These are phyloP conservation scores for Pseudocercospora fijiensis DNA, from an alignment of 2,329 filamentous ascomycete species.

Conservation along the genomic window DNA sequence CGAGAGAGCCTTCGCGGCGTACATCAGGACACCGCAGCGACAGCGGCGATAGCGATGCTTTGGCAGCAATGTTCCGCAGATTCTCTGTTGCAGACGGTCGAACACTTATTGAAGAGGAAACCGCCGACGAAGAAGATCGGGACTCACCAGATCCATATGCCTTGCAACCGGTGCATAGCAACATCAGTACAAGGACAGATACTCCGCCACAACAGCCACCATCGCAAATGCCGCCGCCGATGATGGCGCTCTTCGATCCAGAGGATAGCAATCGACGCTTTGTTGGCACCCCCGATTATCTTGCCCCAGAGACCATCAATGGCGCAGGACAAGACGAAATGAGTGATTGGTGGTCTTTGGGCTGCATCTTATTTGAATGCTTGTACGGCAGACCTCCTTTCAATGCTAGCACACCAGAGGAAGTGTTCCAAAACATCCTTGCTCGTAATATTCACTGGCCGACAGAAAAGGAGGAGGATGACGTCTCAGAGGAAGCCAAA, in stretches of 20 bases:
- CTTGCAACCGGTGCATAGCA: constrained; percentile 60
- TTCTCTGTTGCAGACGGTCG: constrained; percentile 59
- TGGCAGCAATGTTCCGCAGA: constrained; percentile 76
- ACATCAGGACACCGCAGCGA: constrained; percentile 85
- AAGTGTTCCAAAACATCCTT: constrained; percentile 96
- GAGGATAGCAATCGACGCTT: constrained; percentile 91
- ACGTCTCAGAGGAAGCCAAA: constrained; percentile 80
- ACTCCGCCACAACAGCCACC: constrained; percentile 59
- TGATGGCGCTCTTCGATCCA: constrained; percentile 90
- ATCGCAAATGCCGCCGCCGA: constrained; percentile 81
- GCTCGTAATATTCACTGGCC: constrained; percentile 90
- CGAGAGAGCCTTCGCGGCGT: constrained; percentile 60
- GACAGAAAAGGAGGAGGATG: constrained; percentile 70
- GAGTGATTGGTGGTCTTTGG: constrained; percentile 99
- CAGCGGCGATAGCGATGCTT: constrained; percentile 82
- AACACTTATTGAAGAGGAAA: constrained; percentile 71
- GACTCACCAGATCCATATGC: constrained; percentile 72
- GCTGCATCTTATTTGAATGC: constrained; percentile 96
- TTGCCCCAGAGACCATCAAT: constrained; percentile 94
- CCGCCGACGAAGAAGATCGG: constrained; percentile 59
- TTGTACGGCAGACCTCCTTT: constrained; percentile 92
- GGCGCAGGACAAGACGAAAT: constrained; percentile 95
- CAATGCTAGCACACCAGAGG: constrained; percentile 82
- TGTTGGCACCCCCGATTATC: constrained; percentile 93
- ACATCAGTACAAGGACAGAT: constrained; percentile 45